Conservation (phyloP, 352 stramenopile species). For the Globisporangium cederbergense region DNA sequence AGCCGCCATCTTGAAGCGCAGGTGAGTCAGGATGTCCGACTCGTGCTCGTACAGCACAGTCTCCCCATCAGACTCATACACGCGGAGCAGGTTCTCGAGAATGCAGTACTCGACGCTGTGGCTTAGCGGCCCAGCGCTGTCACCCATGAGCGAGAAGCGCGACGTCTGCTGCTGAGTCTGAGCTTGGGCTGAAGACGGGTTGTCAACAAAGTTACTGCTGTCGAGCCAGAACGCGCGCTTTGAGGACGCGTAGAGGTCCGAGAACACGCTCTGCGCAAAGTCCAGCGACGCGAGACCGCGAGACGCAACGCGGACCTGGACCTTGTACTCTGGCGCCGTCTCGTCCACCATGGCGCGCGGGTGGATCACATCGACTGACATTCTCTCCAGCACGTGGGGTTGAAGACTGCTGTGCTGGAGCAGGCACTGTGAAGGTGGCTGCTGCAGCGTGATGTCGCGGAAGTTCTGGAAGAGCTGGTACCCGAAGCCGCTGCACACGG, state of each 20-base stretch:
- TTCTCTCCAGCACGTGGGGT: slow-evolving; percentile 11
- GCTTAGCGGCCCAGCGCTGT: slow-evolving; percentile 50
- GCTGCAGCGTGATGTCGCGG: slow-evolving; percentile 49
- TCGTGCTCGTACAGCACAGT: slow-evolving; percentile 20
- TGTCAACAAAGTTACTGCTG: slow-evolving; percentile 56
- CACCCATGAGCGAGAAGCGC: slow-evolving; percentile 78
- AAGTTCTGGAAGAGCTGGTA: slow-evolving; percentile 91
- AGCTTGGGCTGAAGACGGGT: slow-evolving; percentile 10
- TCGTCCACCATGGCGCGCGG: not conserved
- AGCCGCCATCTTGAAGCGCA: slow-evolving; percentile 35
- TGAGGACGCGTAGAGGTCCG: slow-evolving; percentile 39
- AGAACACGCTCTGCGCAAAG: slow-evolving; percentile 63
- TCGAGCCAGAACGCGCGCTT: slow-evolving; percentile 75
- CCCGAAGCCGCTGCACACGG: slow-evolving; percentile 87
- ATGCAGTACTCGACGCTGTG: slow-evolving; percentile 68
- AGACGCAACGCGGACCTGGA: slow-evolving; percentile 37
- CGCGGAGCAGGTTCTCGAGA: slow-evolving; percentile 39
- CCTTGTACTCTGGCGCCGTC: slow-evolving; percentile 22
- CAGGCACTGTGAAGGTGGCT: slow-evolving; percentile 38
- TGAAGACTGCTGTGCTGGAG: slow-evolving; percentile 43
- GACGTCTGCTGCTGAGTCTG: slow-evolving; percentile 13
- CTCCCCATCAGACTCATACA: slow-evolving; percentile 23
- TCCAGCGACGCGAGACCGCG: slow-evolving; percentile 44
- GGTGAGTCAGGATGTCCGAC: slow-evolving; percentile 32
- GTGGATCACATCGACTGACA: not conserved